phyloP scores from a whole-genome alignment of 148 eudicot species.

The Rhododendron ovatum region DNA sequence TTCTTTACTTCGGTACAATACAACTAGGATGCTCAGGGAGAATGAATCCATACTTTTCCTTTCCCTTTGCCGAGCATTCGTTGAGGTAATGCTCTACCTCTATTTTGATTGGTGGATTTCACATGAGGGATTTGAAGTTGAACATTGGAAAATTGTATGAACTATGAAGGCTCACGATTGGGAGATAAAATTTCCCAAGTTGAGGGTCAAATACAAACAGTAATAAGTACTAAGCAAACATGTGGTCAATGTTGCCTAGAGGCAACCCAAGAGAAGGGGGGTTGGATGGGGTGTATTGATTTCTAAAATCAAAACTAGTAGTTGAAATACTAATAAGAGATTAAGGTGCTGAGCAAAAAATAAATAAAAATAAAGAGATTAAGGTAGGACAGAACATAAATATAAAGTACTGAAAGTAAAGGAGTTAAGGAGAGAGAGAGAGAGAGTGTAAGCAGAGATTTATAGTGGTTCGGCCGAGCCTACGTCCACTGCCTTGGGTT shows the following conservation, averaged over 20 bases:
- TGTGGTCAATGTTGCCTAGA: background rate
- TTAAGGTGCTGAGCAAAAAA: background rate
- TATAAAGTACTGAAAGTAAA: background rate
- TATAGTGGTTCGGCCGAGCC: background rate
- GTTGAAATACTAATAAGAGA: background rate
- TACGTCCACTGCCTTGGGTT: background rate
- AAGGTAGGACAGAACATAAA: background rate
- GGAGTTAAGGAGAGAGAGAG: background rate
- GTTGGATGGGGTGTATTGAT: background rate
- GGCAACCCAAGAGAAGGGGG: background rate
- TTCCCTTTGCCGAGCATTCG: conserved; percentile 84
- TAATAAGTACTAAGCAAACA: background rate
- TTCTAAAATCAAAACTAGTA: background rate
- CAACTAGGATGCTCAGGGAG: conserved; percentile 72
- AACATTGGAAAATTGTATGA: background rate
- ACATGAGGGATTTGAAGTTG: background rate
- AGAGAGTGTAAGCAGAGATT: background rate
- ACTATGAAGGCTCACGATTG: background rate
- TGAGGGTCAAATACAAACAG: background rate
- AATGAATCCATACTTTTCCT: conserved; percentile 87
- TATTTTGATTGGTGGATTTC: background rate
- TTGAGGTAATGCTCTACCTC: conserved; percentile 50
- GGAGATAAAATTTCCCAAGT: background rate
- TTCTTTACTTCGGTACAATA: conserved; percentile 75
- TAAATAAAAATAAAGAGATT: background rate